Evolutionary conservation across 805 yeast species (phyloP), one percentile per base, ranked within the genome.

Genomic region (Kluyveromyces aestuarii): DNA sequence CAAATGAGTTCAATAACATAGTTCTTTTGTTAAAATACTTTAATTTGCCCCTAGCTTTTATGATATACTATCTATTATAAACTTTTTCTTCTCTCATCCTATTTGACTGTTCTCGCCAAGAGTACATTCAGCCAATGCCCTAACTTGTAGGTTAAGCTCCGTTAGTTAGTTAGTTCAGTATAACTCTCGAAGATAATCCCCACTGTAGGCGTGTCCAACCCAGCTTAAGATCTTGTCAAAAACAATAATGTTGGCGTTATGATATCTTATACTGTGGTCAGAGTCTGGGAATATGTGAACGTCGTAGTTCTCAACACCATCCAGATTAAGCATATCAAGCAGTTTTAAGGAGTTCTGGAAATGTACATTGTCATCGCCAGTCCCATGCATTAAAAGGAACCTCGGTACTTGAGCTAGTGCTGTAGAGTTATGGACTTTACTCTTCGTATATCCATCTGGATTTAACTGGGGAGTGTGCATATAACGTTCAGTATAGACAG

Each of bases 311-410:
- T 87, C 95, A n/a, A 89, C 77, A 2, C 75, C 76, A n/a, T 72
- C 77, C 48, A 81, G 58, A 58, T 90, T 83, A 48, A 91, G 72
- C 55, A 76, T 69, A 67, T 93, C 98, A 42, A 93, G 61, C 37
- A 93, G 70, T 62, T 82, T 80, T 51, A 88, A 72, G 41, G 91
- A 78, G 69, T 93, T 87, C 64, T 93, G 99, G 67, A 90, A 79
- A 68, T 93, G 98, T 42, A 93, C 99, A 58, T 93, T 93, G 66
- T 93, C 99, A 68, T 93, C 99, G 5, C 96, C 96, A 0, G 96
- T 82, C 1, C 99, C 99, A 62, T 91, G 99, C 87, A 91, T 87
- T 37, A 93, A 63, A 52, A 93, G 67, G 60, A 93, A 88, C 59
- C 98, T 73, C 43, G 74, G 74, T 9, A 74, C 76, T 42, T 71